Evolutionary conservation across 2,329 filamentous ascomycete species (phyloP).

Genomic region (Intubia oerlemansii): DNA sequence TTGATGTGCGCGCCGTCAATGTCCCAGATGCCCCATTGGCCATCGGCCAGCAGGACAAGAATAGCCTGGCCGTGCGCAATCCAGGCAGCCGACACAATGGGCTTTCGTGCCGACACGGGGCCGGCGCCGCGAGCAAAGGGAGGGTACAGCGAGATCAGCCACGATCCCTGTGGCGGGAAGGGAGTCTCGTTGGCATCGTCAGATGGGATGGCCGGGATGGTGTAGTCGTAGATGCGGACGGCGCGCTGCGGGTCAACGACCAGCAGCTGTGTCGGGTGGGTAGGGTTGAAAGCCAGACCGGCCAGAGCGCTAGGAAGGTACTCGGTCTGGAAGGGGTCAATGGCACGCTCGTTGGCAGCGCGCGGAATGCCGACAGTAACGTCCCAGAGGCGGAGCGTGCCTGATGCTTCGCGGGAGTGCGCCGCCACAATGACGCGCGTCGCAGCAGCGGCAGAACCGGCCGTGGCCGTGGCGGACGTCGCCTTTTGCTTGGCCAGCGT

Average conservation of each 20-base stretch:
- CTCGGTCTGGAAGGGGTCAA: conserved; percentile 37
- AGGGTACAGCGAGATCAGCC: conserved; percentile 40
- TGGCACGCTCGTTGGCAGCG: conserved; percentile 7
- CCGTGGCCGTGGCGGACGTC: conserved; percentile 4
- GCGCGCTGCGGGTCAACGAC: conserved; percentile 32
- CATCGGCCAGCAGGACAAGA: conserved; percentile 35
- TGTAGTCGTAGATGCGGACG: conserved; percentile 41
- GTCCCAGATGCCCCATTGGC: conserved; percentile 49
- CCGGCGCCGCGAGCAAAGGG: conserved; percentile 28
- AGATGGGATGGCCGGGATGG: conserved; percentile 25
- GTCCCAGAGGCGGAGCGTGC: conserved; percentile 36
- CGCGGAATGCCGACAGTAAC: conserved; percentile 23
- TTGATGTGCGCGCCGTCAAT: conserved; percentile 29
- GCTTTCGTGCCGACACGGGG: conserved; percentile 25
- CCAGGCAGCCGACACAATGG: conserved; percentile 41
- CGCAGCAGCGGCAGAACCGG: conserved; percentile 11
- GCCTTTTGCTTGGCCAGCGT: conserved; percentile 12
- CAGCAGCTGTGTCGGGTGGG: conserved; percentile 34
- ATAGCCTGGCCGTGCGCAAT: conserved; percentile 37
- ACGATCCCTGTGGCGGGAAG: conserved; percentile 37
- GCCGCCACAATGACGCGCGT: conserved; percentile 34
- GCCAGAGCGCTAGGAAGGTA: conserved; percentile 32
- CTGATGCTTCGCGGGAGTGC: conserved; percentile 36
- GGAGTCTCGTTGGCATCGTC: conserved; percentile 28
- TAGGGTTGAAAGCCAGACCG: conserved; percentile 38